These are phyloP conservation scores for Gryganskiella cystojenkinii DNA, from an alignment of 192 early-diverging fungal species.

Conservation along the genomic window DNA sequence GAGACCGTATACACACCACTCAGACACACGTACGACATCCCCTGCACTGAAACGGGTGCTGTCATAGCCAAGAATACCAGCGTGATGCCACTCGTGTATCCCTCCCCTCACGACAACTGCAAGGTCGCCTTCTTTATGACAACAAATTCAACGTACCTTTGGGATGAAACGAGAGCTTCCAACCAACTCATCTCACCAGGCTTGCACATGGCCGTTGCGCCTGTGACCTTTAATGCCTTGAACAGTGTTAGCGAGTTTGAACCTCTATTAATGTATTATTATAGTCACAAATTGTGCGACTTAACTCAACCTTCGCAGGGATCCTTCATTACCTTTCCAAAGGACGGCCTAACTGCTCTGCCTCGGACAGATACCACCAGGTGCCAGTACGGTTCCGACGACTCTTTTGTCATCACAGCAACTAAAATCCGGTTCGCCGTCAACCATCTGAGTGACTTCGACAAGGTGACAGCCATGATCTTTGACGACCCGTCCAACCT, in stretches of 20 bases:
- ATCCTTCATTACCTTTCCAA: background rate
- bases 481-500: conserved; percentile 6
- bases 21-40: background rate
- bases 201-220: background rate
- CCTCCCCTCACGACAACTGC: background rate
- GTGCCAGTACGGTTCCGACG: conserved; percentile 4
- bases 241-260: no score
- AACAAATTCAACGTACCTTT: background rate
- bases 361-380: background rate
- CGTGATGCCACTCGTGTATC: background rate
- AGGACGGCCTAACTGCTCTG: background rate
- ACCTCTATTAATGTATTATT: no score
- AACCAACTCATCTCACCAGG: background rate
- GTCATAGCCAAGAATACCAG: background rate
- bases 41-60: background rate
- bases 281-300: no score
- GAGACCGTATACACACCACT: background rate
- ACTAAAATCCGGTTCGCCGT: conserved; percentile 10
- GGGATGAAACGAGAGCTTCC: background rate
- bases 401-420: background rate
- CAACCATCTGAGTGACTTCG: conserved; percentile 2
- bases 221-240: background rate
- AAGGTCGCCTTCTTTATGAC: background rate
- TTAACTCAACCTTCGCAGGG: no score
- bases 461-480: conserved; percentile 2